These are phyloP conservation scores for Sarocladium strictum DNA, from an alignment of 2,329 filamentous ascomycete species.

Conservation along the genomic window DNA sequence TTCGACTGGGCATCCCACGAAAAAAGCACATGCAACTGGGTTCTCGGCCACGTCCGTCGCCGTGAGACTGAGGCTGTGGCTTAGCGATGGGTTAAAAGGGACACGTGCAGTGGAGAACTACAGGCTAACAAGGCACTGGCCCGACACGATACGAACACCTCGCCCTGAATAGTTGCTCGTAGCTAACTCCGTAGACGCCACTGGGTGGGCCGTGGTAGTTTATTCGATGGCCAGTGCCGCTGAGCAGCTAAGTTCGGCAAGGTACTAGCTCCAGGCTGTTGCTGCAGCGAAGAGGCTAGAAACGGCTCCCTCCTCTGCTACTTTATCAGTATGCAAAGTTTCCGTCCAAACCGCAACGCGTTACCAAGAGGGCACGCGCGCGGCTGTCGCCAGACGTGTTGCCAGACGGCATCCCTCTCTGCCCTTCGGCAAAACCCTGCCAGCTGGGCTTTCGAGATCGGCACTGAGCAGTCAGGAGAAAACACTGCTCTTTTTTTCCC, in stretches of 20 bases:
- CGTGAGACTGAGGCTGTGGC: constrained; percentile 9
- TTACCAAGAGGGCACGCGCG: too few species aligned
- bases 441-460: background rate
- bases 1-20: too few species aligned
- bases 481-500: too few species aligned
- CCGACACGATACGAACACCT: background rate
- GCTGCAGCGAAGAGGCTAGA: constrained; percentile 5
- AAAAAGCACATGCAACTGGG: background rate
- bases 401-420: too few species aligned
- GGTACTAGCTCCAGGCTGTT: background rate
- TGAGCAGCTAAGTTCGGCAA: background rate
- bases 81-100: background rate
- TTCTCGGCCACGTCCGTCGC: background rate
- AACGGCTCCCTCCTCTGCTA: background rate
- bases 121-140: background rate
- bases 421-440: too few species aligned
- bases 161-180: too few species aligned
- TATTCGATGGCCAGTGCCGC: too few species aligned
- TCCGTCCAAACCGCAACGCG: background rate
- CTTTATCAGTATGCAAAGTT: too few species aligned
- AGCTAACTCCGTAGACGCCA: too few species aligned
- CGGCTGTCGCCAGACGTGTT: too few species aligned
- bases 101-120: background rate
- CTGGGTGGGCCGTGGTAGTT: too few species aligned
- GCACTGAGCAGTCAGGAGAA: background rate